Evolutionary conservation across 805 yeast species (phyloP).

Genomic region (Candida ipomoeae): DNA sequence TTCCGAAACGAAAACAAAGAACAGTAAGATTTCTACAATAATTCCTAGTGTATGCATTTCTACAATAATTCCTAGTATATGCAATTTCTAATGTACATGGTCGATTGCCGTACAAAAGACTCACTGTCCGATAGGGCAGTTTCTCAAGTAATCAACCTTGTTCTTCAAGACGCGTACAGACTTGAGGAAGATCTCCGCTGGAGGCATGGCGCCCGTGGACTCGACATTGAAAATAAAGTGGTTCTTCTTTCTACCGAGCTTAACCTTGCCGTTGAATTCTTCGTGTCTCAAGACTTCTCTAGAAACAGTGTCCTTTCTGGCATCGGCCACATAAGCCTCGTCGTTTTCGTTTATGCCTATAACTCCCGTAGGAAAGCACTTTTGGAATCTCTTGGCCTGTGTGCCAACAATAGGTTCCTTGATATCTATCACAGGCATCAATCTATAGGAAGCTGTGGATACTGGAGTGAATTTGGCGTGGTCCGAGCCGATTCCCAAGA

Average conservation of each 20-base stretch:
- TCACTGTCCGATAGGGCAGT: conserved; percentile 68
- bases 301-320: conserved; percentile 94
- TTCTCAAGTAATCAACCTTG: conserved; percentile 76
- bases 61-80: background rate
- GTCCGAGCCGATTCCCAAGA: conserved; percentile 87
- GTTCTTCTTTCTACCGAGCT: conserved; percentile 85
- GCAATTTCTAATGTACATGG: conserved; percentile 6
- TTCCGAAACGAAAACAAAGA: background rate
- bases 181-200: conserved; percentile 93
- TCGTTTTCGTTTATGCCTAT: conserved; percentile 64
- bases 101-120: background rate
- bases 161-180: conserved; percentile 79
- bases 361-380: conserved; percentile 93
- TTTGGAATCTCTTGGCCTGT: conserved; percentile 72
- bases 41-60: conserved; percentile 2
- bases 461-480: conserved; percentile 98
- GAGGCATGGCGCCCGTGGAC: conserved; percentile 94
- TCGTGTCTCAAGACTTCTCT: conserved; percentile 93
- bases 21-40: background rate
- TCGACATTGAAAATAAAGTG: conserved; percentile 94
- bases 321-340: conserved; percentile 78
- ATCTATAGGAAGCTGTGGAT: conserved; percentile 91
- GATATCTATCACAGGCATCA: conserved; percentile 84
- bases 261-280: conserved; percentile 85
- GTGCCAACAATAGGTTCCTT: conserved; percentile 69